Evolutionary conservation across 2,329 filamentous ascomycete genomes (phyloP).

Genomic region (Epichloe baconii): DNA sequence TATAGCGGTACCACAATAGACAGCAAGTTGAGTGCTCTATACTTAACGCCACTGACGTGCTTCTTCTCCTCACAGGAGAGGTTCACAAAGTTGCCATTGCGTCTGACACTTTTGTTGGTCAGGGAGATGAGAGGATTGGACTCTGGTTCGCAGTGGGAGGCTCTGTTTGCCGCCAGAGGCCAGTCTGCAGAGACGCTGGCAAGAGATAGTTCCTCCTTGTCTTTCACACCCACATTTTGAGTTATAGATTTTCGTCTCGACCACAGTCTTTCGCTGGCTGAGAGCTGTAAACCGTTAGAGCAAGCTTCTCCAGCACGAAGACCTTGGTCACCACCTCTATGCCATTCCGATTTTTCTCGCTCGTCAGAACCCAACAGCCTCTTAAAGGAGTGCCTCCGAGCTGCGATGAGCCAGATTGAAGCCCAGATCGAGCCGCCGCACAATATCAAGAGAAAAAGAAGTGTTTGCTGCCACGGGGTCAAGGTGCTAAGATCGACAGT

Average conservation of each 20-base stretch:
- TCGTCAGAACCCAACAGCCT: slow-evolving; percentile 40
- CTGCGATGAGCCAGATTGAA: slow-evolving; percentile 48
- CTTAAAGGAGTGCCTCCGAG: slow-evolving; percentile 50
- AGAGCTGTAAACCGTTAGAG: not conserved
- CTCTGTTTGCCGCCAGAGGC: not conserved
- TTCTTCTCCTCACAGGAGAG: slow-evolving; percentile 40
- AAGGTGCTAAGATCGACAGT: slow-evolving; percentile 50
- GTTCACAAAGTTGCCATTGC: slow-evolving; percentile 42
- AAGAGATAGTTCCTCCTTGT: no score
- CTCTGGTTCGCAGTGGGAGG: not conserved
- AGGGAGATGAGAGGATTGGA: not conserved
- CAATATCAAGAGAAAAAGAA: slow-evolving; percentile 52
- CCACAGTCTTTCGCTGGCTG: not conserved
- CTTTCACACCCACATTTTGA: not conserved
- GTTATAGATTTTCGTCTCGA: not conserved
- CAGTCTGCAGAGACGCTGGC: not conserved
- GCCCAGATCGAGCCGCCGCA: slow-evolving; percentile 56
- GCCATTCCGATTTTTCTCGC: not conserved
- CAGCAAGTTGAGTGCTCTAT: slow-evolving; percentile 47
- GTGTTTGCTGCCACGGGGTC: slow-evolving; percentile 54
- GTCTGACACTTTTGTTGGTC: slow-evolving; percentile 19
- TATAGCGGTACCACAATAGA: slow-evolving; percentile 48
- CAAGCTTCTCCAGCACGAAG: not conserved
- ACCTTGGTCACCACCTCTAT: not conserved
- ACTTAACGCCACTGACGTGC: slow-evolving; percentile 27